phyloP scores from a whole-genome alignment of 306 rosid species.

The Cicer chorassanicum region DNA sequence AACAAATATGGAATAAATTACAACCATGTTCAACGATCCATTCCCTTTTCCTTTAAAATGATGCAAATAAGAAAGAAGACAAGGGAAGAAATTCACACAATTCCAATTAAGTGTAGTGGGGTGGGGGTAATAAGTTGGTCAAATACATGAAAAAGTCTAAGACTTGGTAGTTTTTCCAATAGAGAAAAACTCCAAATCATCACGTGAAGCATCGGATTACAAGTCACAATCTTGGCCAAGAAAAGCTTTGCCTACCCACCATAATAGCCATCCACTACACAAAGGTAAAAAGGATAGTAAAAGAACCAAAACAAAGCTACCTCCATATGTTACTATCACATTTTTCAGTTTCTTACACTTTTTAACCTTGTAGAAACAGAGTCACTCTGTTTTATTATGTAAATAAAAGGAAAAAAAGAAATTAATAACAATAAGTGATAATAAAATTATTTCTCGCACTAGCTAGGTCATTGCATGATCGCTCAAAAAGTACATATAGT shows the following conservation, averaged over 20 bases:
- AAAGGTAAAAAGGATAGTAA: conserved; percentile 37
- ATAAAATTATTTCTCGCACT: conserved; percentile 32
- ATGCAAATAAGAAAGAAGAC: no score
- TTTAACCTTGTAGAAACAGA: conserved; percentile 46
- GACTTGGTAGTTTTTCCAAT: conserved; percentile 37
- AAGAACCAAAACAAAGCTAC: conserved; percentile 38
- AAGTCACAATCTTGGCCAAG: conserved; percentile 62
- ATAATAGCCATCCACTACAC: conserved; percentile 49
- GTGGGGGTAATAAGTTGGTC: conserved; percentile 50
- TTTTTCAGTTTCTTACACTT: conserved; percentile 40
- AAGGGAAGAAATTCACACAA: neutral
- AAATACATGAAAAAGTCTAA: conserved; percentile 39
- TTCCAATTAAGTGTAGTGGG: conserved; percentile 3
- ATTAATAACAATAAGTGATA: neutral
- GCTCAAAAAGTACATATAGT: conserved; percentile 38
- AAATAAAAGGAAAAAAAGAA: neutral
- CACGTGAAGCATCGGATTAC: conserved; percentile 65
- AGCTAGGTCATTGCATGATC: conserved; percentile 37
- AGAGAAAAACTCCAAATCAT: conserved; percentile 56
- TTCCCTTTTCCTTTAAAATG: no score
- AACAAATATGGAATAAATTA: no score
- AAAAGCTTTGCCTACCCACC: conserved; percentile 53
- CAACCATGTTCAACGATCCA: no score
- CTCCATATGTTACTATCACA: conserved; percentile 46
- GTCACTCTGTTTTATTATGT: neutral